These are phyloP conservation scores for Hordeum marinum DNA, from an alignment of 176 grass and related monocot species.

Conservation along the genomic window DNA sequence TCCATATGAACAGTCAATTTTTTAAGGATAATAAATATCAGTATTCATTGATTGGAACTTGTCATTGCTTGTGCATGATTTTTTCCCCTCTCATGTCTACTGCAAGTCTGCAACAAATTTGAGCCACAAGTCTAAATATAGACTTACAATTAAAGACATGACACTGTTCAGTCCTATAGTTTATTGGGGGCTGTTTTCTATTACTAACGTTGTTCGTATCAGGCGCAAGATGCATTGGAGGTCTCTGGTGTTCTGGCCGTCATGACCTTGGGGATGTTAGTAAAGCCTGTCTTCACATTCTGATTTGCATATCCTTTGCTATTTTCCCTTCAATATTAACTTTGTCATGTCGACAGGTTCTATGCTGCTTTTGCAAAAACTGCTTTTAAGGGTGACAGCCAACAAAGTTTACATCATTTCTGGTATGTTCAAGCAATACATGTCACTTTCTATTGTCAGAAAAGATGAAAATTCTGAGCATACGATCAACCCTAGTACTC, in stretches of 20 bases:
- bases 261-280: conserved; percentile 99
- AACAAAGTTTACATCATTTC: conserved; percentile 93
- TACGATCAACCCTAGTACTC: neutral
- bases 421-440: conserved; percentile 54
- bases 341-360: conserved; percentile 56
- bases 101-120: neutral
- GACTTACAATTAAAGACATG: neutral
- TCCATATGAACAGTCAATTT: neutral
- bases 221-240: conserved; percentile 86
- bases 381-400: conserved; percentile 91
- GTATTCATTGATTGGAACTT: neutral
- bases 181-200: neutral
- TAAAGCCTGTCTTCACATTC: conserved; percentile 30
- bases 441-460: neutral
- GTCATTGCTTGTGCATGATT: neutral
- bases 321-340: conserved; percentile 7
- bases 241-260: conserved; percentile 89
- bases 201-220: conserved; percentile 23
- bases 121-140: neutral
- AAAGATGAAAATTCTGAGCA: neutral
- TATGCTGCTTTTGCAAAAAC: conserved; percentile 98
- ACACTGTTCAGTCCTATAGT: neutral
- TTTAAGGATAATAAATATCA: neutral
- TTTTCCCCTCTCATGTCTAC: neutral
- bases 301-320: conserved; percentile 15